These are phyloP conservation scores for Pseudocercospora pini-densiflorae DNA, from an alignment of 2,329 filamentous ascomycete species.

Conservation along the genomic window DNA sequence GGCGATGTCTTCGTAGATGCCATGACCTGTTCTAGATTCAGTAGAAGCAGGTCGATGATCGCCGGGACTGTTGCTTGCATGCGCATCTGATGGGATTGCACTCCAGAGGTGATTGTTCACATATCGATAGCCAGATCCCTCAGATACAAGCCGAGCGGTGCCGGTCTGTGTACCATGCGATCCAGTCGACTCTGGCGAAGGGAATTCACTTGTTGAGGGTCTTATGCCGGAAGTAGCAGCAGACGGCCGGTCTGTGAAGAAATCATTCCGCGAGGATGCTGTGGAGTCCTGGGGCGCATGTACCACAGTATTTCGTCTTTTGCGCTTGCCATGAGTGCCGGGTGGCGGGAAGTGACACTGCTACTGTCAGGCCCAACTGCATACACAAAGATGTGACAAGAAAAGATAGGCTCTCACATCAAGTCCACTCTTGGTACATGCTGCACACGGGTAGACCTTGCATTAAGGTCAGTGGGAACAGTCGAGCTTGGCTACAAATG, in stretches of 20 bases:
- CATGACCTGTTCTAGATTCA: conserved; percentile 20
- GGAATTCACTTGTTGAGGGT: conserved; percentile 17
- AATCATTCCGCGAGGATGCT: conserved; percentile 9
- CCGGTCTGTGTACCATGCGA: conserved; percentile 21
- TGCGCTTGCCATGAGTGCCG: conserved; percentile 27
- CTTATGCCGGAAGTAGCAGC: conserved; percentile 9
- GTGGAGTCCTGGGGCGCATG: conserved; percentile 17
- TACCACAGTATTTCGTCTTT: conserved; percentile 22
- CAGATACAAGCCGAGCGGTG: conserved; percentile 31
- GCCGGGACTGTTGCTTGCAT: conserved; percentile 20
- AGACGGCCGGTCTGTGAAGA: conserved; percentile 17
- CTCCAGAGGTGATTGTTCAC: conserved; percentile 35
- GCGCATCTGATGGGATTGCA: conserved; percentile 25
- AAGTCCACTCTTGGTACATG: conserved; percentile 33
- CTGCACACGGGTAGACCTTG: conserved; percentile 28
- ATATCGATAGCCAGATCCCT: conserved; percentile 31
- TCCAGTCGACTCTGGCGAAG: conserved; percentile 24
- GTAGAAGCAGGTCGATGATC: conserved; percentile 11
- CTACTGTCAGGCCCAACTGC: neutral
- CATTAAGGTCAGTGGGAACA: neutral
- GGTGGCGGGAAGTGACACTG: conserved; percentile 22
- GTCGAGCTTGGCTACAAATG: neutral
- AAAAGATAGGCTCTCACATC: neutral
- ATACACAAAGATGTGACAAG: too few species aligned
- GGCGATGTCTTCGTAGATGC: conserved; percentile 15